These are phyloP conservation scores for Skeletonema grethae DNA, from an alignment of 108 stramenopile species.

Conservation along the genomic window DNA sequence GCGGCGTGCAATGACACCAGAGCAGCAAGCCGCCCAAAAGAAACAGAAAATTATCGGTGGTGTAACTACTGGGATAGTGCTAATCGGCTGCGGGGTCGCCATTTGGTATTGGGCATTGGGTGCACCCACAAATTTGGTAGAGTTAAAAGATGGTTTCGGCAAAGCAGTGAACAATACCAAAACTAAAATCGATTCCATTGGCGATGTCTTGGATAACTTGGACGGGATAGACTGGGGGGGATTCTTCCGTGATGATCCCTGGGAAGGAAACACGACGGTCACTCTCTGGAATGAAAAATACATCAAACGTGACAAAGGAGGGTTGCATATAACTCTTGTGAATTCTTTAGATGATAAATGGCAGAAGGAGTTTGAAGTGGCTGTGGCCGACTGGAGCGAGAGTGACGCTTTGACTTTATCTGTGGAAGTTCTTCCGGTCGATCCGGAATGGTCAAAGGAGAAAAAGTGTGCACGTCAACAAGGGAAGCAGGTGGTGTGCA, in stretches of 20 bases:
- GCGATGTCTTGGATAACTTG: conserved; percentile 39
- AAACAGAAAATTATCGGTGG: neutral
- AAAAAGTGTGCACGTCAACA: conserved; percentile 35
- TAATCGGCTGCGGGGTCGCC: neutral
- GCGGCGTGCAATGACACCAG: neutral
- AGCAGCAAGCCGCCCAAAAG: neutral
- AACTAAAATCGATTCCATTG: conserved; percentile 38
- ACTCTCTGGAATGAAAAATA: conserved; percentile 47
- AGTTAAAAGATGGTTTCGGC: neutral
- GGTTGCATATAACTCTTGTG: conserved; percentile 52
- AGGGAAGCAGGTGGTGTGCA: conserved; percentile 76
- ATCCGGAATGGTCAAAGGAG: conserved; percentile 20
- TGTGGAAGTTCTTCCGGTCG: conserved; percentile 26
- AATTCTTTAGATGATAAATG: conserved; percentile 71
- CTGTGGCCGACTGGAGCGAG: conserved; percentile 70
- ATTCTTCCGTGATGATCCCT: conserved; percentile 51
- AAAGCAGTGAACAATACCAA: neutral
- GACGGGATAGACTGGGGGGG: conserved; percentile 35
- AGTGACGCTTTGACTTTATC: conserved; percentile 59
- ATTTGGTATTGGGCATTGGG: neutral
- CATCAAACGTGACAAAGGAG: conserved; percentile 42
- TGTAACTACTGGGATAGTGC: neutral
- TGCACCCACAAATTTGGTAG: neutral
- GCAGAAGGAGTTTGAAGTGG: conserved; percentile 55
- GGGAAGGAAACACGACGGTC: conserved; percentile 62